phyloP scores from a whole-genome alignment of 1,284 basidiomycete genomes.

The Apiotrichum mycotoxinovorans region DNA sequence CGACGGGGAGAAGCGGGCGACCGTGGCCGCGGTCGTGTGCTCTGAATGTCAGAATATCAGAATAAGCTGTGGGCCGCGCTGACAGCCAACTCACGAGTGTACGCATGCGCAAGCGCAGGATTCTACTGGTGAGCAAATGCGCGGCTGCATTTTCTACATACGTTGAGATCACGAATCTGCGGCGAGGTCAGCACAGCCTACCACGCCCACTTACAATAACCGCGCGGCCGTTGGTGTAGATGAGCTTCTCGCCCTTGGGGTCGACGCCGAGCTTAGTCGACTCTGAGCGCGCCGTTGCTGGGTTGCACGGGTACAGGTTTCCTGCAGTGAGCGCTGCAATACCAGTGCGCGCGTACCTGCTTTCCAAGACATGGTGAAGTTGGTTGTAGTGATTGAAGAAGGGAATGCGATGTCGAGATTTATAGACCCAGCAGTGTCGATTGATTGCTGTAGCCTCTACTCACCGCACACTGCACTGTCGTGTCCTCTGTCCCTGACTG shows the following conservation, averaged over 20 bases:
- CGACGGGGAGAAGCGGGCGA: conserved; percentile 86
- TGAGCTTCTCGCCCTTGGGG: conserved; percentile 74
- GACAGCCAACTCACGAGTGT: conserved; percentile 36
- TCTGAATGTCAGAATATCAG: conserved; percentile 56
- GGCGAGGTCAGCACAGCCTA: conserved; percentile 12
- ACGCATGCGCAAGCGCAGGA: conserved; percentile 39
- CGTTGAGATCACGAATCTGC: conserved; percentile 63
- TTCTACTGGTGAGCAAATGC: conserved; percentile 17
- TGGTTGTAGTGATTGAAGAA: background rate
- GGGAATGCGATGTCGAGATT: background rate
- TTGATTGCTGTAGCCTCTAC: too few relatives aligned
- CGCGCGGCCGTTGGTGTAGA: conserved; percentile 80
- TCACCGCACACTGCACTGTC: background rate
- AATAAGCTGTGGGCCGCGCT: too few relatives aligned
- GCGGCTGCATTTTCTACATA: conserved; percentile 28
- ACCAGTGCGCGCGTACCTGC: conserved; percentile 24
- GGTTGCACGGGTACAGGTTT: conserved; percentile 67
- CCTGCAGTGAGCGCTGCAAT: conserved; percentile 21
- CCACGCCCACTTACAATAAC: conserved; percentile 66
- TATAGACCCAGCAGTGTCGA: conserved; percentile 1
- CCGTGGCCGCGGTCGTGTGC: conserved; percentile 79
- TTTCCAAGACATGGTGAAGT: conserved; percentile 30
- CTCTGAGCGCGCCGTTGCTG: conserved; percentile 58
- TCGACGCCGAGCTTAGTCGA: conserved; percentile 71
- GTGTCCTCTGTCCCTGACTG: conserved; percentile 1